Conservation (phyloP, 768 basidiomycete genomes). For the Boletus rex-veris region DNA sequence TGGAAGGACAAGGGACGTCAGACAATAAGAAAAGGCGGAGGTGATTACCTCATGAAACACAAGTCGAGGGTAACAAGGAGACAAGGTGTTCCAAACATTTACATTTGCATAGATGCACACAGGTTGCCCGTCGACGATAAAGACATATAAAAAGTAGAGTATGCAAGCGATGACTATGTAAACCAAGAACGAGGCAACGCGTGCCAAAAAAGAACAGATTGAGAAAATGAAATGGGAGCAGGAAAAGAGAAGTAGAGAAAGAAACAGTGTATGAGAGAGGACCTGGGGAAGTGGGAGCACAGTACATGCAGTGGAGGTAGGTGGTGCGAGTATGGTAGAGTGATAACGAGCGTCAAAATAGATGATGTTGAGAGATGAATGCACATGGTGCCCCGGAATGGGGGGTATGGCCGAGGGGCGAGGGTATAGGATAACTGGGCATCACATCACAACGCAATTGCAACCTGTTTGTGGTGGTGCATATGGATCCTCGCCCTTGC, state of each 20-base stretch:
- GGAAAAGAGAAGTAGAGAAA: not conserved
- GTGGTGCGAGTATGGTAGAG: constrained; percentile 24
- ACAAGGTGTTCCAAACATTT: constrained; percentile 22
- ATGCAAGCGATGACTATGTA: constrained; percentile 18
- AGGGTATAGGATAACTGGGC: constrained; percentile 31
- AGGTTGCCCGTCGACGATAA: constrained; percentile 27
- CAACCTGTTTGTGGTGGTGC: constrained; percentile 76
- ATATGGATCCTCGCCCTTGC: constrained; percentile 90
- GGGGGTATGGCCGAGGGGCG: constrained; percentile 31
- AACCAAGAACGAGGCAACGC: constrained; percentile 19
- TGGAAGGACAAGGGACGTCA: not conserved
- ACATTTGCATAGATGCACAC: constrained; percentile 30
- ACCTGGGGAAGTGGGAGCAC: constrained; percentile 5
- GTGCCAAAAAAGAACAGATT: not conserved
- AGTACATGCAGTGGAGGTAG: constrained; percentile 27
- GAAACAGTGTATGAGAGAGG: constrained; percentile 7
- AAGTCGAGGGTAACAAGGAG: constrained; percentile 6
- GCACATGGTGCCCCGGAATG: constrained; percentile 9
- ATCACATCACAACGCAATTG: constrained; percentile 70
- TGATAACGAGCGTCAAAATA: constrained; percentile 28
- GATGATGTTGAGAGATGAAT: constrained; percentile 24
- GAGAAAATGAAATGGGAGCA: not conserved
- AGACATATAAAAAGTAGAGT: constrained; percentile 33
- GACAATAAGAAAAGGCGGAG: not conserved
- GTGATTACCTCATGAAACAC: constrained; percentile 18